phyloP scores from a whole-genome alignment of 495 filamentous ascomycete genomes.

The Podospora appendiculata region DNA sequence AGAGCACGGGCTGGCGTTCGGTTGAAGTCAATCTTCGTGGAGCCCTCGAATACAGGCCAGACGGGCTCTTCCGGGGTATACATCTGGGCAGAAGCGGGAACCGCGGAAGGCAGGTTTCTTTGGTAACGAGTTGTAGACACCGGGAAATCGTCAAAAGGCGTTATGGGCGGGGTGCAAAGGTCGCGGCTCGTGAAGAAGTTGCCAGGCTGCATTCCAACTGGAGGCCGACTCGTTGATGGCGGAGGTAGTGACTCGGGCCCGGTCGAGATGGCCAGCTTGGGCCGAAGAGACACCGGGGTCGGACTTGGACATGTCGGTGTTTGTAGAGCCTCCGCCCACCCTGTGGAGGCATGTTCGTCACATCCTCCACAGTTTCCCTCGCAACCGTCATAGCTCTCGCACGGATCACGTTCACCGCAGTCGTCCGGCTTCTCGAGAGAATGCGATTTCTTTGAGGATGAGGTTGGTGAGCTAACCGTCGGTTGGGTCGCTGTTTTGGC shows the following conservation, averaged over 20 bases:
- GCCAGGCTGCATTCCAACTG: conserved; percentile 8
- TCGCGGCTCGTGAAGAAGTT: conserved; percentile 12
- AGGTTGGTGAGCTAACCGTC: neutral
- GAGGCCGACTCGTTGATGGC: neutral
- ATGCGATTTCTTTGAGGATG: neutral
- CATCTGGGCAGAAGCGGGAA: conserved; percentile 5
- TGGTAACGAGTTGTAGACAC: conserved; percentile 3
- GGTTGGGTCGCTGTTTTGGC: neutral
- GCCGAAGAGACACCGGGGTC: conserved; percentile 4
- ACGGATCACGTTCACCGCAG: neutral
- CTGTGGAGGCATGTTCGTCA: conserved; percentile 1
- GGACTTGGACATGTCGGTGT: conserved; percentile 8
- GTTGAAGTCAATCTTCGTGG: conserved; percentile 7
- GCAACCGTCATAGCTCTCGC: conserved; percentile 1
- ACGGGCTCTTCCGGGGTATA: conserved; percentile 14
- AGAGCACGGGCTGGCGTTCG: conserved; percentile 1
- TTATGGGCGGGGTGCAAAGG: conserved; percentile 14
- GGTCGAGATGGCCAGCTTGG: conserved; percentile 15
- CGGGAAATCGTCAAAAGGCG: conserved; percentile 11
- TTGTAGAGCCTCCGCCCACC: neutral
- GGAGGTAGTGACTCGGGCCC: conserved; percentile 7
- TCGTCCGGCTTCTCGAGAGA: neutral
- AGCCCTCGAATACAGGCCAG: conserved; percentile 10
- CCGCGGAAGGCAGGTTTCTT: neutral
- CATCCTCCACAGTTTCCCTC: conserved; percentile 4